Evolutionary conservation across 1,139 yeast species (phyloP), one percentile per base, ranked within the genome.

Genomic region (Ashbya aceris): DNA sequence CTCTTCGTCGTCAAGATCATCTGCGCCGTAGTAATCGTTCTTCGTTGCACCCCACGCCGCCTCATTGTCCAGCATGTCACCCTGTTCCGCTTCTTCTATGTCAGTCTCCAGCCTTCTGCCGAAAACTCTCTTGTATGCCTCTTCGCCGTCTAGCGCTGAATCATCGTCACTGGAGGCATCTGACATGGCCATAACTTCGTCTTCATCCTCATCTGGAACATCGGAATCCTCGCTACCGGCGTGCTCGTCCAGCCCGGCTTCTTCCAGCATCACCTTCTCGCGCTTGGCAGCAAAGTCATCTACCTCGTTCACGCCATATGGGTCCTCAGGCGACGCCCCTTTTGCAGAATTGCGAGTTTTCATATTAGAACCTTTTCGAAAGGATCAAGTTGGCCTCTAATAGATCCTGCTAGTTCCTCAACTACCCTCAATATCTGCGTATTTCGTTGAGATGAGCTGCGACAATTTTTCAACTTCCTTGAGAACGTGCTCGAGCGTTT

Each of bases 11-110:
- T 82, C 89, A 1, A 68, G 62, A 29, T 74, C 80, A 55, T 80
- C 89, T 30, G 93, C 96, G 44, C 94, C 95, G 52, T 77, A 91
- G 62, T 86, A 89, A 52, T 83, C 80, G 49, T 75, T 73, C 47
- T 73, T 71, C 27, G 77, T 73, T 3, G 75, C 68, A 39, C 98
- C 97, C 97, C 98, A 89, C 7, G 83, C 83, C 45, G 70, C 70
- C 28, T 71, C 80, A 30, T 72, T 78, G 4, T 71, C 80, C 8
- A 71, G 75, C 33, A 68, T 79, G 1, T 63, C 74, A 2, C 67
- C 74, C 3, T 65, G 75, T 2, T 63, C 68, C 7, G 55, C 62
- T n/a, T 54, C 66, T 0, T 56, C 65, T 6, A 58, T 66, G 14
- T 60, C 70, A 1, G 59, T 66, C 11, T 62, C 68, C 29, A 55